Evolutionary conservation across 805 yeast species (phyloP), one percentile per base, ranked within the genome.

Genomic region (Yamadazyma nakazawae): DNA sequence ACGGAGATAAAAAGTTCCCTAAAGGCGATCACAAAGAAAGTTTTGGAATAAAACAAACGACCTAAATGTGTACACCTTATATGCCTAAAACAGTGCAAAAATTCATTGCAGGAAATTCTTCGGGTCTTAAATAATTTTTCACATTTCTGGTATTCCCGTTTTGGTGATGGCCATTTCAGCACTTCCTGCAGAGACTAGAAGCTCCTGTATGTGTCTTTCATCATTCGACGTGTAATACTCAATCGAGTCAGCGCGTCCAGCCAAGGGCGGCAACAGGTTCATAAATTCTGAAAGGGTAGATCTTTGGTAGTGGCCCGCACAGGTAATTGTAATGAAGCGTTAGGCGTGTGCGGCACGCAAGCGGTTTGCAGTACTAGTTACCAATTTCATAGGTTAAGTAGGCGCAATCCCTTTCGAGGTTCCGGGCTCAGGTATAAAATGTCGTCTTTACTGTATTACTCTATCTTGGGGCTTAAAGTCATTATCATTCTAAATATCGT

Each of bases 41-140:
- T 9, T 17, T 34, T 11, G n/a, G n/a, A 34, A 6, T n/a, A 34
- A 34, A 34, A 34, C 17, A 5, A 34, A n/a, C 9, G n/a, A 34
- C 19, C 19, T 34, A 16, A 34, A 34, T 34, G 37, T n/a, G 21
- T 21, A 17, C 19, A 21, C 41, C 41, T 28, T 38, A 26, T 25
- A n/a, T 16, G 32, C 19, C 34, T 4, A 19, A 38, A n/a, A 10
- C 34, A 14, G 21, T 38, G 16, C 17, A 37, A 38, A 38, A 38
- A n/a, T 21, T 38, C 41, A 26, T 38, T 38, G 32, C 19, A 10
- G 31, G 43, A 34, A 41, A 32, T 41, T 41, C 21, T n/a, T 41
- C 37, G 13, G 37, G 18, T 41, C 43, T 41, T 41, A 31, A 31
- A 41, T 41, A 38, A 34, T 41, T 41, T 41, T 41, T 41, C 37